phyloP scores from a whole-genome alignment of 73 alveolate species.

The Durusdinium trenchii region DNA sequence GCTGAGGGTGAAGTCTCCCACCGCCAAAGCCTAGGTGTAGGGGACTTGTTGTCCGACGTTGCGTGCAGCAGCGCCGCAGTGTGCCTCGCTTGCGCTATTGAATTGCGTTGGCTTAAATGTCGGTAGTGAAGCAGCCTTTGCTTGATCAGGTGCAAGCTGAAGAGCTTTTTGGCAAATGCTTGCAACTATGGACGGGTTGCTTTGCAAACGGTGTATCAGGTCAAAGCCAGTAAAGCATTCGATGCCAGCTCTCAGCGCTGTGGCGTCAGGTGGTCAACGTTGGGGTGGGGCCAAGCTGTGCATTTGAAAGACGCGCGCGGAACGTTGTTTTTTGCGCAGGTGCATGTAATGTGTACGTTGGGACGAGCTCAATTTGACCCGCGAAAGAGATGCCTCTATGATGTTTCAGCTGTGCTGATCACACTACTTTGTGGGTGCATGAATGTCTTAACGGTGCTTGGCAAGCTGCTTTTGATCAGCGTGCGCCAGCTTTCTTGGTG shows the following conservation, averaged over 20 bases:
- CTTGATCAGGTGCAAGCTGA: constrained; percentile 30
- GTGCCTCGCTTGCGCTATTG: no score
- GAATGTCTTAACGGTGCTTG: background rate
- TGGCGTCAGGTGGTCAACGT: background rate
- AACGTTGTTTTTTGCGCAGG: background rate
- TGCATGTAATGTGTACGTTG: constrained; percentile 10
- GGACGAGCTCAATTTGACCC: no score
- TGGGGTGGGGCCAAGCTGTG: background rate
- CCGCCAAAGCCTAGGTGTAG: background rate
- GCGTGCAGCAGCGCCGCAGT: background rate
- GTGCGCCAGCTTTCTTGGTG: background rate
- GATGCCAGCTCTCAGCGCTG: background rate
- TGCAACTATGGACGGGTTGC: constrained; percentile 69
- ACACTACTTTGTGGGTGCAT: constrained; percentile 30
- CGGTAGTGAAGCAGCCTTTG: no score
- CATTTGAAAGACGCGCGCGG: background rate
- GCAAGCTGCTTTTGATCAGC: no score
- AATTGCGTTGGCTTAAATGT: background rate
- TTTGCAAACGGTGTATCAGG: constrained; percentile 53
- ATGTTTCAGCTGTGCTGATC: constrained; percentile 9
- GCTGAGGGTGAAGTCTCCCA: background rate
- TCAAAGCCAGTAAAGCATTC: background rate
- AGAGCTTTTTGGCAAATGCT: constrained; percentile 32
- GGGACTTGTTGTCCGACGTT: background rate
- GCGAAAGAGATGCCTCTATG: background rate